Evolutionary conservation across 169 alveolate species (phyloP), one percentile per base, ranked within the genome.

Genomic region (Babesia divergens): DNA sequence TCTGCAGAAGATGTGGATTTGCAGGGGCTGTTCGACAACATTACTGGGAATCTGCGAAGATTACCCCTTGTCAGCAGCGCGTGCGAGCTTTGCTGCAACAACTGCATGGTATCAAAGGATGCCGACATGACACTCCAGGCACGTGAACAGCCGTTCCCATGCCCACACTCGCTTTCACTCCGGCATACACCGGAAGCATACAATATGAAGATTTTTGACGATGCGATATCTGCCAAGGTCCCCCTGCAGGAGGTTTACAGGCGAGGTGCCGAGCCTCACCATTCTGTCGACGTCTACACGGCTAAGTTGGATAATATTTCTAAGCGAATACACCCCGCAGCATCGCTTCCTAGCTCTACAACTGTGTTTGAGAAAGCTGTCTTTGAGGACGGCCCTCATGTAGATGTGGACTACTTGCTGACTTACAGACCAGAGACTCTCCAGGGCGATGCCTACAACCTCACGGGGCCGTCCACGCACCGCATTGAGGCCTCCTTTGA

Each of bases 51-150:
- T 22, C 62, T 74, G 16, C 32, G 26, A 34, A 29, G 64, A 18
- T 20, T 74, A 2, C 59, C 65, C 32, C 49, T 64, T 14, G 49
- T 22, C 6, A 58, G 70, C 31, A 67, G 51, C 37, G 59, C 40
- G 0, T 74, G 84, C 29, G 84, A 74, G 22, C 20, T 37, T 11
- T 74, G 84, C 52, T 13, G 69, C 7, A 18, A 56, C 24, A 29
- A 18, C 65, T 67, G 68, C 22, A 6, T 14, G 50, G 28, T 51
- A 22, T 9, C 37, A 2, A 20, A 14, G 28, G 72, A 3, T 1
- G 32, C 60, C 0, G 59, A 49, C 38, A 0, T 31, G 40, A 32
- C 47, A 3, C 42, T 31, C 38, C 46, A 40, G 0, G 16, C 26
- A 0, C 29, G 9, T 18, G 29, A 46, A 5, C 28, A 44, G 32